phyloP scores from a whole-genome alignment of 805 yeast genomes.

The Nakazawaea ambrosiae region DNA sequence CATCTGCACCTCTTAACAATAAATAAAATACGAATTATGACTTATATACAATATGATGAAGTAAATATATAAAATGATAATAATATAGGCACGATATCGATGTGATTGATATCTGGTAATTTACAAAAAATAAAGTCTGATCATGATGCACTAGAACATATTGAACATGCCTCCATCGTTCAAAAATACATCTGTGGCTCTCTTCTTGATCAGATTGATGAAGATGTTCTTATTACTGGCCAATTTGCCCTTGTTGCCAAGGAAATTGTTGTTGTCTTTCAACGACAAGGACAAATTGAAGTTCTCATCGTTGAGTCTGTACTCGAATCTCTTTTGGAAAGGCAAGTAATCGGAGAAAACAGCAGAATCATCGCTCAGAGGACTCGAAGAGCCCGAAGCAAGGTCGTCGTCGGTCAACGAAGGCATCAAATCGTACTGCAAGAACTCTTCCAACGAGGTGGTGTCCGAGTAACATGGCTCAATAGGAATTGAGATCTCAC shows the following conservation, averaged over 20 bases:
- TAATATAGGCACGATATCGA: too few relatives aligned
- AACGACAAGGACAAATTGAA: slow-evolving; percentile 4
- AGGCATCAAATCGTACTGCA: slow-evolving; percentile 9
- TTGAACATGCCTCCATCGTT: slow-evolving; percentile 10
- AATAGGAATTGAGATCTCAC: neutral
- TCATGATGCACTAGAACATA: too few relatives aligned
- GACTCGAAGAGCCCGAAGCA: neutral
- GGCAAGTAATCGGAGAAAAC: neutral
- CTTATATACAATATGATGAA: too few relatives aligned
- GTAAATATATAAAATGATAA: too few relatives aligned
- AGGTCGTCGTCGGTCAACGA: slow-evolving; percentile 1
- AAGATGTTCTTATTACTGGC: neutral
- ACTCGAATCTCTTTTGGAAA: slow-evolving; percentile 6
- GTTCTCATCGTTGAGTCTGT: neutral
- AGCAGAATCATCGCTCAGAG: neutral
- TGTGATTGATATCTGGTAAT: too few relatives aligned
- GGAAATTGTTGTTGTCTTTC: neutral
- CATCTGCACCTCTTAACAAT: too few relatives aligned
- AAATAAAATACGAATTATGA: too few relatives aligned
- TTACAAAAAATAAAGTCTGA: too few relatives aligned
- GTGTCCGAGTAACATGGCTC: neutral
- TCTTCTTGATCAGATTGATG: slow-evolving; percentile 6
- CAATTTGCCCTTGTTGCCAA: neutral
- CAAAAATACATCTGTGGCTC: slow-evolving; percentile 4
- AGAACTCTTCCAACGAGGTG: slow-evolving; percentile 7